Conservation (phyloP, 2,329 filamentous ascomycete species). For the Curvularia sp. region DNA sequence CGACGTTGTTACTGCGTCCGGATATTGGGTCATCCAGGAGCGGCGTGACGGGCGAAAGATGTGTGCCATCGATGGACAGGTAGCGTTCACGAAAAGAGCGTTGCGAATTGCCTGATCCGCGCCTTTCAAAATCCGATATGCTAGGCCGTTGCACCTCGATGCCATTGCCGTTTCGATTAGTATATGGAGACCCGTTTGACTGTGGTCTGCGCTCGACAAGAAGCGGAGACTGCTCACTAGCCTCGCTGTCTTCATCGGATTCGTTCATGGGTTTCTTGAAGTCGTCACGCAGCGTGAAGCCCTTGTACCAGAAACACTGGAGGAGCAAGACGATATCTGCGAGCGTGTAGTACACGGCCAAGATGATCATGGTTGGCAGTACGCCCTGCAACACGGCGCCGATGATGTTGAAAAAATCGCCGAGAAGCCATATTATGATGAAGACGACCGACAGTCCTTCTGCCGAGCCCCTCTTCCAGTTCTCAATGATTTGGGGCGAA, state of each 20-base stretch:
- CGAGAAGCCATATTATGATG: constrained; percentile 88
- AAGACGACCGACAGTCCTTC: constrained; percentile 92
- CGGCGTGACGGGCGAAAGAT: constrained; percentile 83
- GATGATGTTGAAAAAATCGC: constrained; percentile 96
- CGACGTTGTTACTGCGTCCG: constrained; percentile 42
- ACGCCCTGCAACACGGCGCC: constrained; percentile 92
- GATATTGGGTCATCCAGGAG: constrained; percentile 60
- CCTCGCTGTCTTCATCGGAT: constrained; percentile 36
- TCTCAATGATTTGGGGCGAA: constrained; percentile 94
- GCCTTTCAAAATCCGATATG: constrained; percentile 50
- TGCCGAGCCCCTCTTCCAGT: constrained; percentile 83
- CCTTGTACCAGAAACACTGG: constrained; percentile 96
- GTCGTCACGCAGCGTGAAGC: constrained; percentile 63
- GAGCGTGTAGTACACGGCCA: constrained; percentile 93
- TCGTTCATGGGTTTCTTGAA: constrained; percentile 37
- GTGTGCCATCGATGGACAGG: constrained; percentile 67
- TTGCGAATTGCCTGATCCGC: constrained; percentile 43
- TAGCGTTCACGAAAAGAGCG: constrained; percentile 56
- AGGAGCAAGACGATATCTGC: constrained; percentile 86
- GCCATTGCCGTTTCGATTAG: constrained; percentile 29
- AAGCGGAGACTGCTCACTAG: constrained; percentile 48
- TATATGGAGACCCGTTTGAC: constrained; percentile 31
- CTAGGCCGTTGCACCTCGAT: constrained; percentile 32
- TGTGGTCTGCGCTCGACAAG: constrained; percentile 39
- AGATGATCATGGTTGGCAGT: constrained; percentile 91